phyloP scores from a whole-genome alignment of 2,329 filamentous ascomycete species.

The Cordyceps sp. region DNA sequence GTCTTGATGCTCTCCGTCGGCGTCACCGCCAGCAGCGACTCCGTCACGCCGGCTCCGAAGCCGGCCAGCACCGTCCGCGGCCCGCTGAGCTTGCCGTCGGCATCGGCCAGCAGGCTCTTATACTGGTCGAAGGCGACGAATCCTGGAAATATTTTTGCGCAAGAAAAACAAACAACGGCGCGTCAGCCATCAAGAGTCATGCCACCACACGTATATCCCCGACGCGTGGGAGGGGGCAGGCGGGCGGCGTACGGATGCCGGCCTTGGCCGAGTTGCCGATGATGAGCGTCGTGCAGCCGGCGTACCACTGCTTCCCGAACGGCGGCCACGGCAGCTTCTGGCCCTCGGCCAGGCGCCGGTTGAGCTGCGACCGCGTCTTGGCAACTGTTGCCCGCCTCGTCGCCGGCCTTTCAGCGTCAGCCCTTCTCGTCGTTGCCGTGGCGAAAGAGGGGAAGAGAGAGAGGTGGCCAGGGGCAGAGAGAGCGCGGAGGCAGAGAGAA shows the following conservation, averaged over 20 bases:
- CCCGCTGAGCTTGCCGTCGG: constrained; percentile 74
- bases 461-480: too few species aligned
- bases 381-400: too few species aligned
- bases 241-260: constrained; percentile 56
- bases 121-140: constrained; percentile 97
- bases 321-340: constrained; percentile 90
- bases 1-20: constrained; percentile 98
- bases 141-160: constrained; percentile 10
- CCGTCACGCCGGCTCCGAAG: constrained; percentile 87
- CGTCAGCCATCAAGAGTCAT: neutral
- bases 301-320: constrained; percentile 91
- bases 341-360: constrained; percentile 61
- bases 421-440: too few species aligned
- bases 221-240: neutral
- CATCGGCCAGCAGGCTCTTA: constrained; percentile 67
- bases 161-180: too few species aligned
- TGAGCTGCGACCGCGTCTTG: constrained; percentile 89
- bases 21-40: constrained; percentile 84
- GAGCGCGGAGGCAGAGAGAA: too few species aligned
- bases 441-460: too few species aligned
- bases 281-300: constrained; percentile 90
- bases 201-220: neutral
- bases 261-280: constrained; percentile 95
- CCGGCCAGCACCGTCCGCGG: constrained; percentile 84
- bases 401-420: too few species aligned